phyloP scores from a whole-genome alignment of 2,329 filamentous ascomycete genomes.

The Trichoderma sp. region DNA sequence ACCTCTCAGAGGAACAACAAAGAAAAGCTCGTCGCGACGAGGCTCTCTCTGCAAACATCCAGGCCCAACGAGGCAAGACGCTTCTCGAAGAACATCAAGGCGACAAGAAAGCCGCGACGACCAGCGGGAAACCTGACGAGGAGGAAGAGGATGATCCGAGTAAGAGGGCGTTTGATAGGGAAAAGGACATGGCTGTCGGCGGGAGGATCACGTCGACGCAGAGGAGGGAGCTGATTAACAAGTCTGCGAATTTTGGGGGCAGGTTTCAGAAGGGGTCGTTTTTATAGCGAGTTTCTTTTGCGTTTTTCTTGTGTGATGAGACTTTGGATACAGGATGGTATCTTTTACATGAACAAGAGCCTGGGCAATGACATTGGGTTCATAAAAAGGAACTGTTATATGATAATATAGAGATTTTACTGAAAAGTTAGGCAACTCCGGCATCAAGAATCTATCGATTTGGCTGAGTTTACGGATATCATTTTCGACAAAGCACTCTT shows the following conservation, averaged over 20 bases:
- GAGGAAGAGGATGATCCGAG: constrained; percentile 89
- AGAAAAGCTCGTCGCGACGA: constrained; percentile 56
- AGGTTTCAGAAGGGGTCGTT: constrained; percentile 76
- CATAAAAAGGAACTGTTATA: not conserved
- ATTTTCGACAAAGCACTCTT: not conserved
- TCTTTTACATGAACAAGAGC: not conserved
- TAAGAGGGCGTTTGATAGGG: constrained; percentile 79
- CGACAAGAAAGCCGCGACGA: constrained; percentile 50
- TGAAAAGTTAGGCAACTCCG: constrained; percentile 21
- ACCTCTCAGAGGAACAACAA: constrained; percentile 42
- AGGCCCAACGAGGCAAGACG: constrained; percentile 55
- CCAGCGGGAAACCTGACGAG: constrained; percentile 41
- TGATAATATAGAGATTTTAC: not conserved
- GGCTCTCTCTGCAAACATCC: constrained; percentile 48
- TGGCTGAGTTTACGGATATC: constrained; percentile 21
- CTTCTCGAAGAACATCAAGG: constrained; percentile 55
- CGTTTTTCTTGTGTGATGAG: not conserved
- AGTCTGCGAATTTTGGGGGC: constrained; percentile 76
- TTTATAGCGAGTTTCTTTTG: constrained; percentile 36
- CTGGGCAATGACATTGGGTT: not conserved
- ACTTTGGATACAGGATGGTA: not conserved
- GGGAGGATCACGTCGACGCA: constrained; percentile 70
- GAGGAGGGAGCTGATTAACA: constrained; percentile 73
- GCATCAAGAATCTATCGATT: constrained; percentile 15
- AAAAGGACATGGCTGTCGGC: constrained; percentile 87